Base-by-base conservation (phyloP, 2,329 filamentous ascomycete species). In the Aspergillus brasiliensis region DNA sequence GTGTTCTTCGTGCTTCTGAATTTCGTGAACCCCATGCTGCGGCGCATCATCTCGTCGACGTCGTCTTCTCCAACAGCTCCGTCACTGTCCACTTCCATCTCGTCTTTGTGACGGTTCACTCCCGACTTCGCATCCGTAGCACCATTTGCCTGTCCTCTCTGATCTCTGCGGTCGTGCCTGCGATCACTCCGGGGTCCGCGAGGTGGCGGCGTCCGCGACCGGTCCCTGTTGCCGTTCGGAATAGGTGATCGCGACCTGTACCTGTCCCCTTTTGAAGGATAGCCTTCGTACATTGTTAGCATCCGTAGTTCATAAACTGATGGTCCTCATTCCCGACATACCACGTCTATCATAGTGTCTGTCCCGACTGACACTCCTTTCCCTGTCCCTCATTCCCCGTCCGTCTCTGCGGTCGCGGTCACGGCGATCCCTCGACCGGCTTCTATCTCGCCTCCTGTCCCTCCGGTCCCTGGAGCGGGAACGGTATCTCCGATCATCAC, bases 1-100 rank as follows among this genome's bases (percentile, higher is more conserved):
- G 90, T 92, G 61, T 91, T 87, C 77, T 98, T 96, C 19, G 95
- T 98, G 23, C 87, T 88, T 59, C 88, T 88, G 77, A 98, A 99
- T 0, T 84, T 86, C 17, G 87, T 87, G 71, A 99, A 97, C 2
- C 95, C 95, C 91, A 99, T 93, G 81, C 93, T 87, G 52, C 88
- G 88, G 68, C 88, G 83, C 89, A 98, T 94, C 61, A 86, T 85
- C 57, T 84, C 86, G 72, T 90, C 81, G 54, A 88, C 86, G 63
- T 89, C 88, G 63, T 93, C 90, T 58, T 83, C 78, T 42, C 84
- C 84, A 17, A 59, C 67, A 37, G 82, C 78, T 8, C 80, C 78
- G 8, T 85, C 83, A 15, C 83, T 80, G 34, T 75, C 71, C 56
- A 76, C 56, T 8, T 73, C 73, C 71, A 75, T 68, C 65, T 70